These are phyloP conservation scores for Alternaria panax DNA, from an alignment of 2,329 filamentous ascomycete genomes.

Conservation along the genomic window DNA sequence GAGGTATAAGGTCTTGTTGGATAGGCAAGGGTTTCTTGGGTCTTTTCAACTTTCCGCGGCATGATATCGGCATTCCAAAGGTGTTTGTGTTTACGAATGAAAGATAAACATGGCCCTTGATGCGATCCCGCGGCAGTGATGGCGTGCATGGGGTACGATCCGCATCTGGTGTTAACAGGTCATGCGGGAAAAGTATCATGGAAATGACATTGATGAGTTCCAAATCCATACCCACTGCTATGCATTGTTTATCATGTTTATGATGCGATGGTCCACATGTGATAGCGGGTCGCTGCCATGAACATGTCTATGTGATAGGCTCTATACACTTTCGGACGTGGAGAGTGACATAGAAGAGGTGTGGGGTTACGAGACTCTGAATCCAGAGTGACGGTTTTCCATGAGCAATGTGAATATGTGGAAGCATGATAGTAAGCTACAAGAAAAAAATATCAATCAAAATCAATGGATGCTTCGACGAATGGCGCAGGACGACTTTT, in stretches of 20 bases:
- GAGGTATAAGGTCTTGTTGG: conserved; percentile 73
- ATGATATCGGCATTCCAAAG: conserved; percentile 53
- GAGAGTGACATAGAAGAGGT: background rate
- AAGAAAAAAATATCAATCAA: background rate
- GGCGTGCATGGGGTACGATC: conserved; percentile 45
- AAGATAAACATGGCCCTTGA: conserved; percentile 50
- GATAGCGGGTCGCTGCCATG: background rate
- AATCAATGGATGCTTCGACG: background rate
- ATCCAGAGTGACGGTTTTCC: background rate
- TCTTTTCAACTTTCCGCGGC: conserved; percentile 51
- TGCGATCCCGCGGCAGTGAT: conserved; percentile 45
- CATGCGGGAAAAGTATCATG: conserved; percentile 47
- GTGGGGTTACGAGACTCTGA: background rate
- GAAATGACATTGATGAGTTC: conserved; percentile 48
- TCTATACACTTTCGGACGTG: background rate
- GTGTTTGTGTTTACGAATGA: conserved; percentile 53
- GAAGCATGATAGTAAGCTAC: background rate
- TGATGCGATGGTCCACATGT: background rate
- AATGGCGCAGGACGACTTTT: background rate
- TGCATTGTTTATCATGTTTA: background rate
- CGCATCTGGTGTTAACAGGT: conserved; percentile 46
- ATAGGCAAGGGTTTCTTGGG: conserved; percentile 48
- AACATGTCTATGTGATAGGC: background rate
- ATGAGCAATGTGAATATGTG: background rate
- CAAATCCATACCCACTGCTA: conserved; percentile 12